These are phyloP conservation scores for Stachybotrys elegans DNA, from an alignment of 2,329 filamentous ascomycete genomes.

Conservation along the genomic window DNA sequence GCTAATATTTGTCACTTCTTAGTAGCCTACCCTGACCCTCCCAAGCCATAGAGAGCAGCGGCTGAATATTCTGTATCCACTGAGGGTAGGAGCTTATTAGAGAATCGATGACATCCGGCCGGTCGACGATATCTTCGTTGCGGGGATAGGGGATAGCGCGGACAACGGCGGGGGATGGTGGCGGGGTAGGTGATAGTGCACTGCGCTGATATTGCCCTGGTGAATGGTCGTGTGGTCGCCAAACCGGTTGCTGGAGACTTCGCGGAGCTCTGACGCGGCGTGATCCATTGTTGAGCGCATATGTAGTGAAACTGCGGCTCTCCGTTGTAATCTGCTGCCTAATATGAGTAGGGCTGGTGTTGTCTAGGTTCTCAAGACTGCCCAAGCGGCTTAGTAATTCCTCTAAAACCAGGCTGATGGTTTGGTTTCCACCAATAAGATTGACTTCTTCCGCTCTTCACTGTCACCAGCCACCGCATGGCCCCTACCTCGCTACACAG, in stretches of 20 bases:
- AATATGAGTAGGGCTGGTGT: neutral
- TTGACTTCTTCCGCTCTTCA: neutral
- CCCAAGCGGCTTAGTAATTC: too few species aligned
- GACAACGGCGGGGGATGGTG: neutral
- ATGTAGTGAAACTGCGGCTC: too few species aligned
- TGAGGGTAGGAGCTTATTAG: slow-evolving; percentile 7
- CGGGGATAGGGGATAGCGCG: slow-evolving; percentile 9
- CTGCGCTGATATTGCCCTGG: slow-evolving; percentile 4
- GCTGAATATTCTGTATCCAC: neutral
- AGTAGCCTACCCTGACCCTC: slow-evolving; percentile 11
- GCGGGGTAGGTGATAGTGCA: slow-evolving; percentile 1
- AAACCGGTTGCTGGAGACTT: slow-evolving; percentile 4
- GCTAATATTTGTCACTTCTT: slow-evolving; percentile 7
- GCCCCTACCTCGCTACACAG: too few species aligned
- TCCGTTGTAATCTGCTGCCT: too few species aligned
- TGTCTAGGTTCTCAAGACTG: neutral
- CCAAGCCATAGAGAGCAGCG: slow-evolving; percentile 11
- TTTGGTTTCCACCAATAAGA: neutral
- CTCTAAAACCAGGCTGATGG: too few species aligned
- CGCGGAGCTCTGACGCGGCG: slow-evolving; percentile 6
- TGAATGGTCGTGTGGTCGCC: neutral
- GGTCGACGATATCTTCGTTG: slow-evolving; percentile 10
- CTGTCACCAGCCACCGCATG: too few species aligned
- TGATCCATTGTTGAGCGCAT: slow-evolving; percentile 1
- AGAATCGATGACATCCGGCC: slow-evolving; percentile 2